phyloP scores from a whole-genome alignment of 2,329 filamentous ascomycete genomes.

The Curvularia lunata region DNA sequence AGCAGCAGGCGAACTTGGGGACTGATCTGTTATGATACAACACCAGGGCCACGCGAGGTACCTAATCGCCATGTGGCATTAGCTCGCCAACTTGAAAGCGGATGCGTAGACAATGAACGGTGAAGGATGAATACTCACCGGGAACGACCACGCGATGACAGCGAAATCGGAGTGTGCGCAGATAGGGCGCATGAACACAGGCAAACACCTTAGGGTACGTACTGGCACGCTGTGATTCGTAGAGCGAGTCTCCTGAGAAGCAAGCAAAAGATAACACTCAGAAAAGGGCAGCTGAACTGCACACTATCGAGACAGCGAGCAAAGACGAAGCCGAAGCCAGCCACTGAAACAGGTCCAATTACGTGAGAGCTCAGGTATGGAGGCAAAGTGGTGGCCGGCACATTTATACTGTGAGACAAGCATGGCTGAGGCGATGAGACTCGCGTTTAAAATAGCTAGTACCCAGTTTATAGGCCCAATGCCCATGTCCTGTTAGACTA shows the following conservation, averaged over 20 bases:
- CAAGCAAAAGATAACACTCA: conserved; percentile 21
- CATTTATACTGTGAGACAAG: conserved; percentile 28
- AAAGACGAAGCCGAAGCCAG: conserved; percentile 30
- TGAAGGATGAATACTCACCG: conserved; percentile 19
- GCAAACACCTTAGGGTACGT: conserved; percentile 42
- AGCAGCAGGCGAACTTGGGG: conserved; percentile 16
- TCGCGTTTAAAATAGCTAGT: conserved; percentile 21
- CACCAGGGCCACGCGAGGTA: conserved; percentile 18
- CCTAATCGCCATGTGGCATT: conserved; percentile 26
- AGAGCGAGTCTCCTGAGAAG: conserved; percentile 22
- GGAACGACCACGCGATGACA: conserved; percentile 35
- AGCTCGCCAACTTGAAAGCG: conserved; percentile 24
- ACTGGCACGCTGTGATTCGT: conserved; percentile 29
- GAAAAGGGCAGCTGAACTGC: conserved; percentile 11
- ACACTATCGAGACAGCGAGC: conserved; percentile 23
- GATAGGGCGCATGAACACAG: conserved; percentile 30
- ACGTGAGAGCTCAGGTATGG: conserved; percentile 6
- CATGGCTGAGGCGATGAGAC: conserved; percentile 13
- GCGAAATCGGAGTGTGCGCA: conserved; percentile 18
- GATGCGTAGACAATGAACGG: conserved; percentile 15
- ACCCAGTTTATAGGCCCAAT: conserved; percentile 4
- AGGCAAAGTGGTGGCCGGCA: conserved; percentile 7
- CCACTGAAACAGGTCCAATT: conserved; percentile 12
- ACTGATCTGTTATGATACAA: conserved; percentile 32
- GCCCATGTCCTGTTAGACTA: conserved; percentile 20